Conservation (phyloP, 2,329 filamentous ascomycete species). For the Septoria petroselini region DNA sequence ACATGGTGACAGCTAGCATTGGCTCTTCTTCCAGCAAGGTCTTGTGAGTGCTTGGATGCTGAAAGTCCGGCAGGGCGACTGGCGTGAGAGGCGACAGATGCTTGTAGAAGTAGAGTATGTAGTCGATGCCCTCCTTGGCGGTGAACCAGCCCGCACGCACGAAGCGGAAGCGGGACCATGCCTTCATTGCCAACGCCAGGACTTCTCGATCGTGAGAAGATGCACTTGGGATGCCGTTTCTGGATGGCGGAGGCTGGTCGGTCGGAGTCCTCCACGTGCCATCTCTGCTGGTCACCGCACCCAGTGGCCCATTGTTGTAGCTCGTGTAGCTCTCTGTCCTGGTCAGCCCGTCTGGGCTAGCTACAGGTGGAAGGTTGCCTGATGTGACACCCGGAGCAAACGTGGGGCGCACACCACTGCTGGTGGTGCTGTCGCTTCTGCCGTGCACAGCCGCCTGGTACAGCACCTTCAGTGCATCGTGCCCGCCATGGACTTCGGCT, state of each 20-base stretch:
- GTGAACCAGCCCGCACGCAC: constrained; percentile 98
- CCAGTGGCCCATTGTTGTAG: constrained; percentile 25
- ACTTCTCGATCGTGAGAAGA: constrained; percentile 37
- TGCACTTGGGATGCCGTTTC: constrained; percentile 22
- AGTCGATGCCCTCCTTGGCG: constrained; percentile 84
- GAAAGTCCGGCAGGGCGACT: constrained; percentile 87
- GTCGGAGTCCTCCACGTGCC: constrained; percentile 27
- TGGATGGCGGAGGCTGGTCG: constrained; percentile 22
- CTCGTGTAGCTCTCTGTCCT: constrained; percentile 20
- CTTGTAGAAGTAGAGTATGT: constrained; percentile 93
- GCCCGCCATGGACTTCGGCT: constrained; percentile 78
- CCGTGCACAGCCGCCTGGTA: constrained; percentile 70
- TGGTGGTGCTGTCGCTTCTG: constrained; percentile 46
- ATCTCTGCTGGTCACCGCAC: constrained; percentile 26
- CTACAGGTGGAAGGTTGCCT: constrained; percentile 23
- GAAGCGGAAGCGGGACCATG: constrained; percentile 91
- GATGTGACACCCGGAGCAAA: constrained; percentile 28
- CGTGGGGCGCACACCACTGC: constrained; percentile 28
- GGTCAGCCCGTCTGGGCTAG: constrained; percentile 25
- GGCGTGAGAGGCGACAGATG: constrained; percentile 89
- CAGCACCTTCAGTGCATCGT: constrained; percentile 86
- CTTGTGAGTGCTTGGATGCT: constrained; percentile 72
- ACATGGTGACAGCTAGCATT: constrained; percentile 83
- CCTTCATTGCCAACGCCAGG: constrained; percentile 66
- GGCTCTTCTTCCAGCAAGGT: constrained; percentile 86